phyloP scores from a whole-genome alignment of 306 rosid genomes.

The Trifolium repens region DNA sequence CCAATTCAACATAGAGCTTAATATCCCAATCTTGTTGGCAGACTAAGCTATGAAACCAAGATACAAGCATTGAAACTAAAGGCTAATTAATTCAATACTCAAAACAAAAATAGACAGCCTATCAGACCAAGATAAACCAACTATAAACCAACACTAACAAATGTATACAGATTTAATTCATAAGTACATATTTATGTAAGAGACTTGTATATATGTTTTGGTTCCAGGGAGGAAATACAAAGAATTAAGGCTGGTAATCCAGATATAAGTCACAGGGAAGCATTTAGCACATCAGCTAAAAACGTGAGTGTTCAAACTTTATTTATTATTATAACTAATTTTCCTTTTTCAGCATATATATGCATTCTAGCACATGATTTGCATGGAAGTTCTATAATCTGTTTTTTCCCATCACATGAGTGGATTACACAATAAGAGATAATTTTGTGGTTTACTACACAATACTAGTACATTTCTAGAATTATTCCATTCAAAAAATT shows the following conservation, averaged over 20 bases:
- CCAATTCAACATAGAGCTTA: too few relatives aligned
- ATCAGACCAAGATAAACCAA: too few relatives aligned
- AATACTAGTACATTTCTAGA: too few relatives aligned
- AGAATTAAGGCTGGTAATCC: conserved; percentile 96
- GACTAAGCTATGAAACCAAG: too few relatives aligned
- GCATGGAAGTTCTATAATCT: conserved; percentile 24
- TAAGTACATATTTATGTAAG: too few relatives aligned
- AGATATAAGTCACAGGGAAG: conserved; percentile 96
- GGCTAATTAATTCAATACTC: too few relatives aligned
- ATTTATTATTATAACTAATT: conserved; percentile 20
- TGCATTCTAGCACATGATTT: conserved; percentile 27
- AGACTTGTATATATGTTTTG: background rate
- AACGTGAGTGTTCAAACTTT: conserved; percentile 72
- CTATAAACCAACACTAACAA: too few relatives aligned
- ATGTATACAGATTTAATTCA: too few relatives aligned
- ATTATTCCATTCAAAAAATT: conserved; percentile 21
- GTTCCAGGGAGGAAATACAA: conserved; percentile 92
- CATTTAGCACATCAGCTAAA: conserved; percentile 97
- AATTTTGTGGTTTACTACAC: conserved; percentile 32
- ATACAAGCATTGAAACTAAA: too few relatives aligned
- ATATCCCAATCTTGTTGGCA: too few relatives aligned
- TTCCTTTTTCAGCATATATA: conserved; percentile 17
- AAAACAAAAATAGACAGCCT: too few relatives aligned
- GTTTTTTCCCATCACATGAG: conserved; percentile 34
- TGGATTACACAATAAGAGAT: conserved; percentile 30